Conservation (phyloP, 768 basidiomycete species). For the Pleurotus citrinopileatus region DNA sequence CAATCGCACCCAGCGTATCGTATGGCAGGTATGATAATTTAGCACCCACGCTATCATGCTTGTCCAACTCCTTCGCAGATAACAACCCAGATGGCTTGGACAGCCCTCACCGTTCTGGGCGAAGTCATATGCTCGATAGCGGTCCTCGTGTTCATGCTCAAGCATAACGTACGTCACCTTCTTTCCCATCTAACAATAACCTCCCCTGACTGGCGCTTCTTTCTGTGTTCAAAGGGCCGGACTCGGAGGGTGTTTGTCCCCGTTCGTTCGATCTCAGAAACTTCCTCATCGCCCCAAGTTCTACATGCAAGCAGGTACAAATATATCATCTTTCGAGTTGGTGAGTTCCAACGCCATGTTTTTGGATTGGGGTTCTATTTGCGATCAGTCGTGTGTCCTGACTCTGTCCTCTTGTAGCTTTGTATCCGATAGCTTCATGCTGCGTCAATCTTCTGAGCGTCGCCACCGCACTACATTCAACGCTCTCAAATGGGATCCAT, state of each 20-base stretch:
- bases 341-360: constrained; percentile 9
- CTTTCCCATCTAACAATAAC: neutral
- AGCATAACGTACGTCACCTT: constrained; percentile 10
- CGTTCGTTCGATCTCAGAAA: neutral
- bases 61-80: constrained; percentile 17
- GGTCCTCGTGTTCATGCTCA: constrained; percentile 10
- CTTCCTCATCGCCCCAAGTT: neutral
- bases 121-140: constrained; percentile 7
- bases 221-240: neutral
- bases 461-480: constrained; percentile 6
- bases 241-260: neutral
- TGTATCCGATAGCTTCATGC: constrained; percentile 12
- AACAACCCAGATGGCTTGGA: constrained; percentile 9
- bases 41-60: neutral
- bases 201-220: neutral
- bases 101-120: constrained; percentile 9
- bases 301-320: constrained; percentile 8
- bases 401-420: neutral
- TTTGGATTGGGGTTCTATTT: too few species aligned
- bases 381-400: neutral
- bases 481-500: constrained; percentile 6
- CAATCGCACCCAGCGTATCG: constrained; percentile 14
- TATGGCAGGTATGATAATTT: constrained; percentile 13
- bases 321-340: constrained; percentile 12
- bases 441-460: constrained; percentile 11